phyloP scores from a whole-genome alignment of 768 basidiomycete species.

The Leccinum boreale region DNA sequence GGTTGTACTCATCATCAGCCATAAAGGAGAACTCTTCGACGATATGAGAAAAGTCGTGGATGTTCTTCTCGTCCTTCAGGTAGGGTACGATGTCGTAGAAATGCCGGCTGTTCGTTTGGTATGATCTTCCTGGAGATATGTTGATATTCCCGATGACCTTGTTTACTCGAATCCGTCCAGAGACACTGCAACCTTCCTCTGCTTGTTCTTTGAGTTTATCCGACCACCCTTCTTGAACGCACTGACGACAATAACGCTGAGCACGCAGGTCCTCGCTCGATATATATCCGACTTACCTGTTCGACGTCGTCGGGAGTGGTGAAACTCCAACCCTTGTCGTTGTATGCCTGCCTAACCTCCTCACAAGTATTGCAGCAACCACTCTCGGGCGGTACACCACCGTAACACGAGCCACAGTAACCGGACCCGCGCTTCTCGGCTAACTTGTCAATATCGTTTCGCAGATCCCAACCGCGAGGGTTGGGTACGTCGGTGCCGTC shows the following conservation, averaged over 20 bases:
- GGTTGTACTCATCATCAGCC: slow-evolving; percentile 80
- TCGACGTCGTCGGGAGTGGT: slow-evolving; percentile 85
- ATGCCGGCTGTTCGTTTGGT: slow-evolving; percentile 79
- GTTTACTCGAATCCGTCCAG: slow-evolving; percentile 90
- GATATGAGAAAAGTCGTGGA: slow-evolving; percentile 90
- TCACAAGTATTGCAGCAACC: slow-evolving; percentile 98
- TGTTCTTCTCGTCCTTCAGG: slow-evolving; percentile 80
- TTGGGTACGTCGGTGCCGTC: slow-evolving; percentile 58
- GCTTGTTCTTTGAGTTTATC: slow-evolving; percentile 91
- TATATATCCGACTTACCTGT: slow-evolving; percentile 56
- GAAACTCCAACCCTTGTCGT: slow-evolving; percentile 95
- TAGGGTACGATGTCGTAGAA: slow-evolving; percentile 93
- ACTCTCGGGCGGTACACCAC: slow-evolving; percentile 66
- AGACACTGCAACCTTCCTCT: slow-evolving; percentile 91
- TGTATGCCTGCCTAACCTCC: slow-evolving; percentile 86
- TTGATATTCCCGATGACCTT: slow-evolving; percentile 97
- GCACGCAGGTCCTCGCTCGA: not conserved
- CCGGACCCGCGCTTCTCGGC: slow-evolving; percentile 53
- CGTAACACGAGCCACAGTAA: slow-evolving; percentile 97
- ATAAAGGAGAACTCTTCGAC: slow-evolving; percentile 77
- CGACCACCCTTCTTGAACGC: slow-evolving; percentile 90
- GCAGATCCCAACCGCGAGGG: slow-evolving; percentile 57
- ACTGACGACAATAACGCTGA: slow-evolving; percentile 46
- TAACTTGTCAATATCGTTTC: slow-evolving; percentile 85
- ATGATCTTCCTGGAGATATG: slow-evolving; percentile 92